Base-by-base conservation (phyloP, 2,329 filamentous ascomycete genomes). In the Colletotrichum godetiae region DNA sequence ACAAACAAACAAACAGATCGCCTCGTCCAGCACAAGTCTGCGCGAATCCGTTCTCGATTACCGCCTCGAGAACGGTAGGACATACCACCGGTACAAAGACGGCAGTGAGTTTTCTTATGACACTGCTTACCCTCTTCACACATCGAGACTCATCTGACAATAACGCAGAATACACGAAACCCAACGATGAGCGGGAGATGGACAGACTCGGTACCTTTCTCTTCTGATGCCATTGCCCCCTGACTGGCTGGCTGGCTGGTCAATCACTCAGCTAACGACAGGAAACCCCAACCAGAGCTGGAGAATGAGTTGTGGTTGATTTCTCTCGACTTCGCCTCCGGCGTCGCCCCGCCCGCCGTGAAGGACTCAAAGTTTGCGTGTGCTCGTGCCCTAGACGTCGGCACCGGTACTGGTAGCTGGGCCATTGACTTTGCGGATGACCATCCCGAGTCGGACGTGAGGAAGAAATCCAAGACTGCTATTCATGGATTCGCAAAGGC, bases 301-400 rank as follows among this genome's bases (percentile, higher is more conserved):
- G 42, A 46, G 6, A 46, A 46, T 46, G 42, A 76, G 78, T 11
- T 79, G 77, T 55, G 77, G 70, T 78, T 66, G 71, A 79, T 5
- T 76, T 77, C 8, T 79, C 78, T 5, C 76, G 77, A 7, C 76
- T 76, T 24, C 78, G 78, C 11, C 78, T 79, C 31, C 80, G 77
- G 78, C 78, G 78, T 22, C 83, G 84, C 60, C 82, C 85, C 67
- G 82, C 85, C 72, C 83, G 82, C 22, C 83, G 86, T 58, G 71
- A 78, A 27, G 12, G 78, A 78, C 15, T 46, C 42, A 15, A 46
- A 46, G 42, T 15, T 46, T 5, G 13, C 13, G 42, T 46, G 42
- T 46, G 37, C 46, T n/a, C 63, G 33, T 29, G 76, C 78, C 24
- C 70, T 79, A 12, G 79, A 80, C 61, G 71, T 80, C 3, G 77